These are phyloP conservation scores for Malbranchea cinnamomea DNA, from an alignment of 2,329 filamentous ascomycete genomes.

Conservation along the genomic window DNA sequence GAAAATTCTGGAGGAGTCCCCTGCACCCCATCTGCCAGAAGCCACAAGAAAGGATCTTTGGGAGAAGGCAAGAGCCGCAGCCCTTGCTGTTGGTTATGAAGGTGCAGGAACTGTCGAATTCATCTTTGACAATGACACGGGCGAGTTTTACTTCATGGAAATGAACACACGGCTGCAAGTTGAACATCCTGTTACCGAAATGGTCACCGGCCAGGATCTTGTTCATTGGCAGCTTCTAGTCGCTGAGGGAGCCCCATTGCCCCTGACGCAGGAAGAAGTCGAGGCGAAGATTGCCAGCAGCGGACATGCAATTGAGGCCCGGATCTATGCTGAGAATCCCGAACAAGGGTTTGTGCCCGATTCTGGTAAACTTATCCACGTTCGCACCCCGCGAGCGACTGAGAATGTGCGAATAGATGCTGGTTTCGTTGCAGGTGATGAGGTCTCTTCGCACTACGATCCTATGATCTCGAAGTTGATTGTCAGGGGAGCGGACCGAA, in stretches of 20 bases:
- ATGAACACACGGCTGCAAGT: conserved; percentile 80
- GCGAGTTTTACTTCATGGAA: conserved; percentile 56
- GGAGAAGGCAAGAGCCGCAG: conserved; percentile 49
- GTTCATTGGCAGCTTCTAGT: conserved; percentile 94
- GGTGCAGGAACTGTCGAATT: conserved; percentile 54
- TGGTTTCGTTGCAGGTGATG: conserved; percentile 80
- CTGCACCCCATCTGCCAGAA: conserved; percentile 46
- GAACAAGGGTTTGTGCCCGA: conserved; percentile 85
- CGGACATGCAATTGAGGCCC: conserved; percentile 84
- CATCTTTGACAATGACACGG: conserved; percentile 53
- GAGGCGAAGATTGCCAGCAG: conserved; percentile 54
- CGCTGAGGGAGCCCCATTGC: conserved; percentile 54
- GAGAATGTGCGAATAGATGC: conserved; percentile 80
- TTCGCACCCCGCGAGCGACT: conserved; percentile 54
- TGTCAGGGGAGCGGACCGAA: conserved; percentile 63
- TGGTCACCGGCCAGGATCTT: conserved; percentile 61
- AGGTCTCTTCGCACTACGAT: conserved; percentile 88
- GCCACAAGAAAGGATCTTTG: conserved; percentile 47
- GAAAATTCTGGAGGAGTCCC: conserved; percentile 52
- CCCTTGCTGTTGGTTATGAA: conserved; percentile 48
- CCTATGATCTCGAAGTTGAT: conserved; percentile 99
- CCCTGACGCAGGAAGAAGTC: conserved; percentile 50
- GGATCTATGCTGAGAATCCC: conserved; percentile 94
- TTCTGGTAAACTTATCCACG: conserved; percentile 73
- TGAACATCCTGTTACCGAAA: conserved; percentile 85